Conservation (phyloP, 2,329 filamentous ascomycete genomes). For the Colletotrichum sublineola region DNA sequence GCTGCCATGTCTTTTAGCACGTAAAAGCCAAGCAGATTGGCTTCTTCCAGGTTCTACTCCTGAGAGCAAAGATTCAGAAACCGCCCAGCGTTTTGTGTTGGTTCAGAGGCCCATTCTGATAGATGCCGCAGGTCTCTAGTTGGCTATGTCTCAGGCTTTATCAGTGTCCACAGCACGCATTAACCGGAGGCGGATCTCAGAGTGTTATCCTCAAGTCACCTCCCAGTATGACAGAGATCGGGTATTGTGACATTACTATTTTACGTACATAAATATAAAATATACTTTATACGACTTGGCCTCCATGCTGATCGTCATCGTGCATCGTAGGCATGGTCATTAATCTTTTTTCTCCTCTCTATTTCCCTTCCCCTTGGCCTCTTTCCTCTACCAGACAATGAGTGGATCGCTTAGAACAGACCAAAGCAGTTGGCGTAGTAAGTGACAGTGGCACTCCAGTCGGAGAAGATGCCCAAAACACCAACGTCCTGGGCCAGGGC, state of each 20-base stretch:
- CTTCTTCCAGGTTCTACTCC: no score
- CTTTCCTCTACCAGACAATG: background rate
- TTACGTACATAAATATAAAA: background rate
- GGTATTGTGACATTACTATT: background rate
- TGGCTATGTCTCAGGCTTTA: no score
- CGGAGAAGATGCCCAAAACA: constrained; percentile 73
- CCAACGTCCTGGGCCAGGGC: constrained; percentile 73
- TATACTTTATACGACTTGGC: background rate
- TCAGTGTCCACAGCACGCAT: no score
- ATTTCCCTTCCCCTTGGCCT: background rate
- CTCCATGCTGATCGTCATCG: background rate
- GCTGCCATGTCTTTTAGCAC: no score
- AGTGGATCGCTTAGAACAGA: constrained; percentile 42
- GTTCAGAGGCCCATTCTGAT: no score
- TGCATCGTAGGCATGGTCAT: constrained; percentile 1
- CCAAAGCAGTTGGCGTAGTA: constrained; percentile 81
- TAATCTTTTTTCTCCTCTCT: no score
- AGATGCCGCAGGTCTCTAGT: no score
- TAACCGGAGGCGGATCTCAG: no score
- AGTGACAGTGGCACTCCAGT: constrained; percentile 77
- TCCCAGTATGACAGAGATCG: background rate
- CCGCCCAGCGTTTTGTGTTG: no score
- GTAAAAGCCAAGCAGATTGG: no score
- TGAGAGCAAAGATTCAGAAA: no score
- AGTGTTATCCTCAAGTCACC: background rate